Evolutionary conservation across 169 alveolate genomes (phyloP), one percentile per base, ranked within the genome.

Genomic region (Theileria equi): DNA sequence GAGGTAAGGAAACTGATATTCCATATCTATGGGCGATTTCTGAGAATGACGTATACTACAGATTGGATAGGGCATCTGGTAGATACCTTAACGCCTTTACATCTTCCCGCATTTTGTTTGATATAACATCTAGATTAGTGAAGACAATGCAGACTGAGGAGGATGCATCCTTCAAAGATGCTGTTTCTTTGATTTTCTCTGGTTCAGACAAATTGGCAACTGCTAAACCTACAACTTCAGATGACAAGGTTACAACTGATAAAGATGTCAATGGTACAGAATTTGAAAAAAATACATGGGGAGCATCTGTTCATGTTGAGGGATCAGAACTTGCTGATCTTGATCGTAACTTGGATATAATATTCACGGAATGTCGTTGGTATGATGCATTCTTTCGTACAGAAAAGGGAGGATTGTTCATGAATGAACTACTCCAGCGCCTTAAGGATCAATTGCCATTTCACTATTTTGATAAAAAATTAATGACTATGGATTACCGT

Each of bases 11-110:
- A 36, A 34, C 62, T 34, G 44, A 49, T 19, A 7, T 43, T 1
- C 79, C 84, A 5, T 29, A 32, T 48, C 11, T 52, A 19, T 64
- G 44, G 45, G 84, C 35, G 25, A 58, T 74, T 35, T 54, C 73
- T 11, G 78, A 64, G 25, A 58, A 74, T 38, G 84, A 74, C 55
- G 45, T 74, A 17, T 62, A 53, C 79, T 74, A 74, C 40, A 49
- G 79, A 23, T 23, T 74, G 49, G 79, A 74, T 59, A 52, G 50
- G 48, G 60, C 79, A 6, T 47, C 84, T 5, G 32, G 45, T 19
- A 71, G 84, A 21, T 74, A 74, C 34, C 21, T 21, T 2, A 43
- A 17, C 63, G 13, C 50, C 41, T 63, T 53, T 49, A 55, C 55
- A 1, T 25, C 71, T 2, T 52, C 48, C 23, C 6, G 47, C 19